Evolutionary conservation across 768 basidiomycete species (phyloP).

Genomic region (Pholiota microspora): DNA sequence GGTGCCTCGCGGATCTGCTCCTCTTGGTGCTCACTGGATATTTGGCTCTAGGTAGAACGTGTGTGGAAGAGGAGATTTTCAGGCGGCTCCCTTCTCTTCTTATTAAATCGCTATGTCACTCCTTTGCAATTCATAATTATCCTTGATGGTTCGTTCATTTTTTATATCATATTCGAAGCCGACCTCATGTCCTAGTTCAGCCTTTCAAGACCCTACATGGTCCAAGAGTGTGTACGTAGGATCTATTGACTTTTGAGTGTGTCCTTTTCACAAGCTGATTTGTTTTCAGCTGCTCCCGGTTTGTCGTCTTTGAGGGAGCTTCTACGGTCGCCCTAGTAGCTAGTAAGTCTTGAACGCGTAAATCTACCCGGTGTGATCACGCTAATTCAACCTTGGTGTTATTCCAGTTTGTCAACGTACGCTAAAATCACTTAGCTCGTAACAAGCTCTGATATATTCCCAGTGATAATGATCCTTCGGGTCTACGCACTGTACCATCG

Average conservation of each 20-base stretch:
- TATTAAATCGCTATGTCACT: slow-evolving; percentile 28
- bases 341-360: slow-evolving; percentile 16
- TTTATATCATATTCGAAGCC: background rate
- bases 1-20: background rate
- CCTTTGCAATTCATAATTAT: slow-evolving; percentile 24
- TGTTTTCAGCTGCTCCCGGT: slow-evolving; percentile 20
- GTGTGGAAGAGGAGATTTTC: slow-evolving; percentile 27
- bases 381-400: background rate
- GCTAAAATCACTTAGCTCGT: no score
- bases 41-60: slow-evolving; percentile 20
- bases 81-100: slow-evolving; percentile 25
- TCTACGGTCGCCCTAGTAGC: slow-evolving; percentile 25
- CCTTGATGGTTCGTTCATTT: slow-evolving; percentile 12
- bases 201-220: slow-evolving; percentile 17
- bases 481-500: slow-evolving; percentile 28
- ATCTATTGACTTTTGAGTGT: background rate
- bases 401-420: no score
- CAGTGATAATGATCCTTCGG: slow-evolving; percentile 32
- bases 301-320: slow-evolving; percentile 28
- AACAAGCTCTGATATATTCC: background rate
- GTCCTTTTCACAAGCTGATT: background rate
- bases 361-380: background rate
- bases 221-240: slow-evolving; percentile 8
- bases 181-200: background rate
- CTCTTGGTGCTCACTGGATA: background rate